Base-by-base conservation (phyloP, 164 flowering plant species). In the Cinnamomum micranthum region DNA sequence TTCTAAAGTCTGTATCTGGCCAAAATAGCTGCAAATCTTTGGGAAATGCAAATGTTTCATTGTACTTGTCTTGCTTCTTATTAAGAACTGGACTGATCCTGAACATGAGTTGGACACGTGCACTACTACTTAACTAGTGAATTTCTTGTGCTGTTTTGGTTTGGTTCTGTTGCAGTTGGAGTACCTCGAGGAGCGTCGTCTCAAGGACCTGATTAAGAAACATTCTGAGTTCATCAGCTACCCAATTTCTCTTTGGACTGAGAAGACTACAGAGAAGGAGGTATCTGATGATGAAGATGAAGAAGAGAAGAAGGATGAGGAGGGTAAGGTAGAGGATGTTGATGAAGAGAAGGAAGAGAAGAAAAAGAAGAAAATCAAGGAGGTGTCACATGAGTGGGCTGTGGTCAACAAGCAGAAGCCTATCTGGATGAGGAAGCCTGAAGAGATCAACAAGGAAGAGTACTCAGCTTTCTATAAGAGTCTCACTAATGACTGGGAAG, bases 211-310 rank as follows among this genome's bases (percentile, higher is more conserved):
- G 55, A 47, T 72, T 7, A 77, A 77, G 50, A 77, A 77, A 75
- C 79, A 77, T 66, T 77, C 79, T 33, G 79, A 77, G 62, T 77
- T 77, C 66, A 77, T 83, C 68, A 80, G 85, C 71, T 83, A 83
- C 76, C 85, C 85, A 0, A 83, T 83, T 35, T 80, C 69, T 11
- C 77, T 83, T 5, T 83, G 85, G 85, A 71, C 70, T 25, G 85
- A 82, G 77, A 80, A 82, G 78, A 82, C 85, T 24, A 82, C 82
- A 6, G 85, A 83, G 73, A 83, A 80, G 76, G 83, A 87, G 75
- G 68, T 87, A 22, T 75, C 80, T n/a, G 88, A 86, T 27, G 82
- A 80, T 76, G 89, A 89, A 52, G 88, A 87, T 22, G 90, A 89
- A 28, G 88, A 85, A 25, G 55, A 52, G 22, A 33, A 71, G 50